Percentiles rank a stretch among this genome's conserved stretches.
These are phyloP conservation scores for Cercospora sojina DNA, from an alignment of 2,329 filamentous ascomycete species.

Conservation along the genomic window DNA sequence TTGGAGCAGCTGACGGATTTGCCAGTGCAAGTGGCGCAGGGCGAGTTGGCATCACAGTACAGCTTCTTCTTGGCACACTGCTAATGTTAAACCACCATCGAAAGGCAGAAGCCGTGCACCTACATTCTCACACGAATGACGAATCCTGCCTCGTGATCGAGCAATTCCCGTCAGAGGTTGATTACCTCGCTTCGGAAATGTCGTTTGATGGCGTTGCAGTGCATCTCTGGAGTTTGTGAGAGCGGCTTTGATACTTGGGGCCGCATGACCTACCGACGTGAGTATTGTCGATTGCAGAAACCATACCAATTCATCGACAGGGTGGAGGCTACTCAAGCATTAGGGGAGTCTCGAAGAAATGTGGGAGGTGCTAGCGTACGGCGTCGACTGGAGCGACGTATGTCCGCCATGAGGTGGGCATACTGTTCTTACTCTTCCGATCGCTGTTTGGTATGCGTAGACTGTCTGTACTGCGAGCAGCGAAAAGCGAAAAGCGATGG, in stretches of 20 bases:
- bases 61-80: constrained; percentile 15
- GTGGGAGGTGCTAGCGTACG: neutral
- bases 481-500: neutral
- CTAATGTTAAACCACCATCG: neutral
- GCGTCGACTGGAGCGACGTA: neutral
- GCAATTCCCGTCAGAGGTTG: neutral
- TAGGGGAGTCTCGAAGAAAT: neutral
- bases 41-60: constrained; percentile 9
- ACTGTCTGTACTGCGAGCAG: neutral
- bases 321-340: neutral
- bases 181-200: constrained; percentile 3
- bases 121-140: constrained; percentile 11
- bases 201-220: constrained; percentile 4
- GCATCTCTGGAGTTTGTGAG: constrained; percentile 9
- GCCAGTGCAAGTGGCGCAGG: constrained; percentile 9
- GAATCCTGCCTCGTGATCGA: constrained; percentile 6
- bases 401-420: neutral
- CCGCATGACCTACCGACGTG: neutral
- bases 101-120: neutral
- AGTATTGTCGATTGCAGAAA: neutral
- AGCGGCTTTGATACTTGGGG: too few relatives aligned
- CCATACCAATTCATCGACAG: neutral
- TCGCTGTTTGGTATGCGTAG: neutral
- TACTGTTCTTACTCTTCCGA: neutral
- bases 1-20: constrained; percentile 1